A percentile compares a stretch with the other conserved stretches of the same genome.
Conservation (phyloP, 2,329 filamentous ascomycete species). For the Cadophora luteo-olivacea region DNA sequence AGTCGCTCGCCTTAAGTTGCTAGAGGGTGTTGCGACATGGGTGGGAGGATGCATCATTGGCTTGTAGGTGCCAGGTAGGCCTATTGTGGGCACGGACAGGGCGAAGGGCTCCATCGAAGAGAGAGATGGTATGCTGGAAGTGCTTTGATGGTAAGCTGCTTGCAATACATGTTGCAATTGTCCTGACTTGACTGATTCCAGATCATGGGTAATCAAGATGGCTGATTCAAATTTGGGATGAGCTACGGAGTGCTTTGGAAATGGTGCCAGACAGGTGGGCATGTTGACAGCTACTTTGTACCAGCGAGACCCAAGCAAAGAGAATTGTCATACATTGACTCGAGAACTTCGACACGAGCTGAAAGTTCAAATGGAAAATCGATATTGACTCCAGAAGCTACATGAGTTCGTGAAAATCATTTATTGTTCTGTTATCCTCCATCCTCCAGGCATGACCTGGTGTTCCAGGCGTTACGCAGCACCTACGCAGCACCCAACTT, state of each 20-base stretch:
- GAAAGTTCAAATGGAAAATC: not conserved
- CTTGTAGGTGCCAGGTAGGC: not conserved
- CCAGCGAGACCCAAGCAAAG: no score
- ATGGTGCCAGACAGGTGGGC: no score
- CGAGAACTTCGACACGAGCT: no score
- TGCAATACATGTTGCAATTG: not conserved
- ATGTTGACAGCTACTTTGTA: no score
- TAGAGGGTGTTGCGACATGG: no score
- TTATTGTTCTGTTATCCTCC: not conserved
- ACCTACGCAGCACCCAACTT: conserved; percentile 53
- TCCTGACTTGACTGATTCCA: not conserved
- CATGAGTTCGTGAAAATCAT: not conserved
- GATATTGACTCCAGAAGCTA: not conserved
- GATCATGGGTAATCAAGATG: not conserved
- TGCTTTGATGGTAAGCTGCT: not conserved
- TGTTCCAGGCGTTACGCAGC: not conserved
- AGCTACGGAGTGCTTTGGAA: no score
- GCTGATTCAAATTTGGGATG: no score
- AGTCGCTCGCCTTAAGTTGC: no score
- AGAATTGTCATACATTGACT: no score
- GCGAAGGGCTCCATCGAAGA: not conserved
- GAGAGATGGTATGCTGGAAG: not conserved
- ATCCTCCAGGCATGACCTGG: not conserved
- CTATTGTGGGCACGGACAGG: not conserved
- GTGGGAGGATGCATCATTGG: no score